Conservation (phyloP, 2,329 filamentous ascomycete genomes). For the Pseudofabraea citricarpa region DNA sequence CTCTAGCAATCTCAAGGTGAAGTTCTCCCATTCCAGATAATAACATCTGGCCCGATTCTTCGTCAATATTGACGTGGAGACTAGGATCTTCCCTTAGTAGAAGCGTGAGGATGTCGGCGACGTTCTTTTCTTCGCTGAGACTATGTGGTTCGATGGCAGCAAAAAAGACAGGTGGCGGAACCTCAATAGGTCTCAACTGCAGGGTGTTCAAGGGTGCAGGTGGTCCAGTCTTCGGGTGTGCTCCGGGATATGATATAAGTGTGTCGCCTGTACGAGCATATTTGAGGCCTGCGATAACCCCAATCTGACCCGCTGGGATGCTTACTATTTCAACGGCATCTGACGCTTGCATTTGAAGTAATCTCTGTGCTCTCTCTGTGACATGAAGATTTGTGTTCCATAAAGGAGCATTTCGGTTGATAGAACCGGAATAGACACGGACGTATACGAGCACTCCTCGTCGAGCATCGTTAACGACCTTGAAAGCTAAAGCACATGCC, state of each 20-base stretch:
- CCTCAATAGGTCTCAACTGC: conserved; percentile 80
- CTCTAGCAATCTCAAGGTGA: conserved; percentile 87
- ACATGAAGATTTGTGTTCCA: conserved; percentile 83
- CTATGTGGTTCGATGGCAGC: conserved; percentile 84
- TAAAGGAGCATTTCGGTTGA: conserved; percentile 68
- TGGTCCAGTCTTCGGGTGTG: conserved; percentile 56
- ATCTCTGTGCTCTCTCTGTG: conserved; percentile 74
- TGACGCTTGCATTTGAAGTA: conserved; percentile 85
- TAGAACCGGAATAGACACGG: conserved; percentile 79
- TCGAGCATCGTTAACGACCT: conserved; percentile 84
- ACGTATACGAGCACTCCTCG: conserved; percentile 89
- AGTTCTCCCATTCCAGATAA: conserved; percentile 95
- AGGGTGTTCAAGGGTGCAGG: conserved; percentile 66
- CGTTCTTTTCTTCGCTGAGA: conserved; percentile 71
- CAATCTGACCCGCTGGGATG: conserved; percentile 84
- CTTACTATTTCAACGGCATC: conserved; percentile 80
- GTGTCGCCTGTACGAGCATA: conserved; percentile 93
- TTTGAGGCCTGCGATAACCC: conserved; percentile 86
- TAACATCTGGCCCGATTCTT: conserved; percentile 89
- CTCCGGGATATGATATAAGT: conserved; percentile 66
- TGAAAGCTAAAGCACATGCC: conserved; percentile 73
- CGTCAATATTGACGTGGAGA: conserved; percentile 75
- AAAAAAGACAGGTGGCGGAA: conserved; percentile 93
- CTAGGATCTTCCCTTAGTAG: conserved; percentile 90
- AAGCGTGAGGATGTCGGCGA: conserved; percentile 71